Evolutionary conservation across 305 asterid species (phyloP), one percentile per base, ranked within the genome.

Genomic region (Solanum aculeatissimum): DNA sequence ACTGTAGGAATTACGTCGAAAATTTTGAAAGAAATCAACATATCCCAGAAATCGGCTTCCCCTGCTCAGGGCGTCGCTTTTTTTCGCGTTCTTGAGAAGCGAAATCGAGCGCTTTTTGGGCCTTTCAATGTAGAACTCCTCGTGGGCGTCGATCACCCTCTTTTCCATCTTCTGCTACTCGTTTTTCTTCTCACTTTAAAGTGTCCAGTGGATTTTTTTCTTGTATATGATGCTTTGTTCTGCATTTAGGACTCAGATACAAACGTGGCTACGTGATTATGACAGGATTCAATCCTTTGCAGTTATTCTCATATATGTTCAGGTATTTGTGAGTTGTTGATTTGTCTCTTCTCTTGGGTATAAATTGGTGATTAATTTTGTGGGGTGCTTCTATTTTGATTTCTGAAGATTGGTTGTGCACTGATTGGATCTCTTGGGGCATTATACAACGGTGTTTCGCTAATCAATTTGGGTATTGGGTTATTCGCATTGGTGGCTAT

Each of bases 351-450:
- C 9, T 54, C 38, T 65, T 51, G 10, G 11, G 69, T 4, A 29
- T 47, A n/a, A 54, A 68, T 55, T 18, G 63, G 21, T 83, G 49
- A 45, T 47, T 71, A 40, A 65, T 51, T 49, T 35, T 38, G 1
- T 63, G 68, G 35, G 35, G 12, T 60, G 35, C 25, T 60, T 63
- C 71, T 69, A 69, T 69, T 38, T 69, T 69, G 77, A 69, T 69
- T 69, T 27, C 51, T 18, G 51, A 69, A 69, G 80, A 95, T 96
- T 92, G 97, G 86, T 40, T 93, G 97, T 90, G 91, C 98, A n/a
- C 86, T 96, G 91, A 88, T 94, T 88, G 99, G 99, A 89, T 96
- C 99, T 15, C 93, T 96, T 25, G 99, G 98, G 23, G 95, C 98
- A 23, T 88, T 94, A 83, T 96, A 89, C 92, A 96, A 87, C 85